These are phyloP conservation scores for Chloranthus sessilifolius DNA, from an alignment of 164 flowering plant genomes.

Conservation along the genomic window DNA sequence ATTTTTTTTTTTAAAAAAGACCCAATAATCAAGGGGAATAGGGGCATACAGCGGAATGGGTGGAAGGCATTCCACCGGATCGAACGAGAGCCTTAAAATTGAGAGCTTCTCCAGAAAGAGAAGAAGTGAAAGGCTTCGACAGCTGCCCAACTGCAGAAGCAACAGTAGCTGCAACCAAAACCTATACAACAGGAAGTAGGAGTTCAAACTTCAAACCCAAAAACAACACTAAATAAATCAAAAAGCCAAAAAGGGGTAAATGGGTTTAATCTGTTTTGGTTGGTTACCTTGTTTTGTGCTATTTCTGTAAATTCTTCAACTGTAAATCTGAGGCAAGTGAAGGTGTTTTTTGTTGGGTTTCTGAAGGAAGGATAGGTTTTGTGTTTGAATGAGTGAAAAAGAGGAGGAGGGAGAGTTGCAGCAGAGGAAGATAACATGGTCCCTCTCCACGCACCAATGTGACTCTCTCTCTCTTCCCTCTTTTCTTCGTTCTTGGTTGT, in stretches of 20 bases:
- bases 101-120: constrained; percentile 44
- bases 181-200: constrained; percentile 25
- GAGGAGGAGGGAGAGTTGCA: neutral
- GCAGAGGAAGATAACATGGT: constrained; percentile 13
- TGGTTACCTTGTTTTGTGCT: constrained; percentile 39
- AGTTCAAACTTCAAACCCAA: neutral
- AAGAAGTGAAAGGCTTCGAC: constrained; percentile 69
- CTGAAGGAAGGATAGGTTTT: neutral
- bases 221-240: neutral
- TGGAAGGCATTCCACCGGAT: constrained; percentile 89
- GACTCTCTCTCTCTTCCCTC: no score
- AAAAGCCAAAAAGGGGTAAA: neutral
- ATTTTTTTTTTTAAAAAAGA: no score
- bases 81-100: constrained; percentile 41
- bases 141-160: constrained; percentile 76
- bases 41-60: constrained; percentile 76
- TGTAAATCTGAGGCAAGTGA: constrained; percentile 19
- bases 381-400: neutral
- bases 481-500: no score
- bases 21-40: no score
- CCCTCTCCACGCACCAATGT: no score
- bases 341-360: neutral
- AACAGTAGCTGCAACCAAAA: constrained; percentile 54
- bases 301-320: constrained; percentile 25
- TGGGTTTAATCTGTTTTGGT: neutral